A percentile compares a stretch with the other conserved stretches of the same genome.
Conservation (phyloP, 306 rosid species). For the Casuarina equisetifolia region DNA sequence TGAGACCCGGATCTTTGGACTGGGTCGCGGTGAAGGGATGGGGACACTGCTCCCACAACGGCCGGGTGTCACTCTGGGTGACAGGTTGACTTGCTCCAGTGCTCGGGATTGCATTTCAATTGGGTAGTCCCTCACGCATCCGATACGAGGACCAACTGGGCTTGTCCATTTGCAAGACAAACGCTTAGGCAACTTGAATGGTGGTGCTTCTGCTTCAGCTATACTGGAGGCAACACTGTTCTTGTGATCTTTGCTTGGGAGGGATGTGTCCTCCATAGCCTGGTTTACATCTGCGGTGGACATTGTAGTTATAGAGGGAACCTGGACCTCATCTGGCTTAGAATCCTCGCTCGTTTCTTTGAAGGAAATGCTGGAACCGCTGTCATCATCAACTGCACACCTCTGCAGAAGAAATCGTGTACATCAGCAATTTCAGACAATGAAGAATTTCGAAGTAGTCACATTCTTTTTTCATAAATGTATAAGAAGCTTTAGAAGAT, state of each 20-base stretch:
- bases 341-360: slow-evolving; percentile 2
- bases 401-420: slow-evolving; percentile 22
- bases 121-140: slow-evolving; percentile 53
- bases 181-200: slow-evolving; percentile 33
- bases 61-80: slow-evolving; percentile 31
- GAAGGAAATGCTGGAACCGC: slow-evolving; percentile 4
- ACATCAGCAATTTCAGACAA: not conserved
- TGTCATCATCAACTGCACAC: slow-evolving; percentile 37
- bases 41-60: slow-evolving; percentile 10
- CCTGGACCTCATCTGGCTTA: slow-evolving; percentile 1
- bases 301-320: not conserved
- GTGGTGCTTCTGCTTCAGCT: slow-evolving; percentile 4
- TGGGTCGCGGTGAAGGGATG: slow-evolving; percentile 53
- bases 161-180: slow-evolving; percentile 50
- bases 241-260: slow-evolving; percentile 11
- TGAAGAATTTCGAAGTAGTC: not conserved
- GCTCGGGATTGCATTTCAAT: slow-evolving; percentile 38
- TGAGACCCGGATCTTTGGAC: slow-evolving; percentile 47
- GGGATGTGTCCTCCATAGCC: not conserved
- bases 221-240: not conserved
- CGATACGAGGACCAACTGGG: slow-evolving; percentile 51
- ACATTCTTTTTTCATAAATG: not conserved
- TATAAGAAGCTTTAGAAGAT: not conserved
- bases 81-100: slow-evolving; percentile 45
- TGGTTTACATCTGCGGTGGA: not conserved